Evolutionary conservation across 2,329 filamentous ascomycete genomes (phyloP).

Genomic region (Fusarium pseudoanthophilum): DNA sequence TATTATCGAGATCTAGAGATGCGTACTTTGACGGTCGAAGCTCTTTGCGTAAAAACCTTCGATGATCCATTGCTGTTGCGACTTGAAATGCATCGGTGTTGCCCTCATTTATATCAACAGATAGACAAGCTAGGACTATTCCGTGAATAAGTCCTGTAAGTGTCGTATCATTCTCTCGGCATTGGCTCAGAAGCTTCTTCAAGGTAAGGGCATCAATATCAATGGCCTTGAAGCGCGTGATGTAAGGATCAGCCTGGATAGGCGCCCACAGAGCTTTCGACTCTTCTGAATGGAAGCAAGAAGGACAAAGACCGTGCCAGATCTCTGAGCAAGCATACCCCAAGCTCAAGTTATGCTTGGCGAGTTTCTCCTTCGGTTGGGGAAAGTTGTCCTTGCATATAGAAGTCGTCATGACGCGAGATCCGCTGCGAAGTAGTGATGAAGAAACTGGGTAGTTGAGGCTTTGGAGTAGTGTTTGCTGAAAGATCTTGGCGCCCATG

Average conservation of each 20-base stretch:
- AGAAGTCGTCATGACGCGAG: neutral
- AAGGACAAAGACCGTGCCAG: neutral
- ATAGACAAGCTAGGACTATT: neutral
- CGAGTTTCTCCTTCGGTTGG: constrained; percentile 2
- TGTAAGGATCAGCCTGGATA: neutral
- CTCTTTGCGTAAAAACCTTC: neutral
- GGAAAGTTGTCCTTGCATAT: neutral
- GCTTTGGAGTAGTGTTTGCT: neutral
- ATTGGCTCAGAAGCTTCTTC: neutral
- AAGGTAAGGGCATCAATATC: rapidly evolving
- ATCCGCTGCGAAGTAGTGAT: neutral
- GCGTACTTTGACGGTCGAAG: neutral
- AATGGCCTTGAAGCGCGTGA: neutral
- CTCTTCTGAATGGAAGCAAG: neutral
- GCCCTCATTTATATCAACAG: neutral
- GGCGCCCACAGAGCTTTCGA: neutral
- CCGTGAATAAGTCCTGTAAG: constrained; percentile 1
- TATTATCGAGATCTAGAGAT: neutral
- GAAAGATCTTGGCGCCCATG: constrained; percentile 5
- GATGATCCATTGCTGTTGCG: neutral
- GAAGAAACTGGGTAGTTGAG: neutral
- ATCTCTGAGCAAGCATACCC: neutral
- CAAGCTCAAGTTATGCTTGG: constrained; percentile 2
- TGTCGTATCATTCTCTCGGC: neutral
- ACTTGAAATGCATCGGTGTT: neutral